Conservation (phyloP, 2,329 filamentous ascomycete species). For the Trichoderma simmonsii region DNA sequence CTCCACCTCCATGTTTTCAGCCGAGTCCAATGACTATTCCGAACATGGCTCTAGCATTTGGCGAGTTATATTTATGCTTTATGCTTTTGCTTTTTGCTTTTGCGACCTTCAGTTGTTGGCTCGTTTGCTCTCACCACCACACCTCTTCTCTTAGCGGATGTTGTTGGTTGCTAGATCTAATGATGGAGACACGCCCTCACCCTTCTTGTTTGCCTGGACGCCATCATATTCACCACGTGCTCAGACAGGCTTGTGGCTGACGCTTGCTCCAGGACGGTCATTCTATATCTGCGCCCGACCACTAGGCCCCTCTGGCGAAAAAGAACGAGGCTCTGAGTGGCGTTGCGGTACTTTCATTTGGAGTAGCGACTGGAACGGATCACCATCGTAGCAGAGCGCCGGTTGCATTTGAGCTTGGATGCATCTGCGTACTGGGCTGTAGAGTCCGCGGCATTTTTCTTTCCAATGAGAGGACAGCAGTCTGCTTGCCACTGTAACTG, state of each 20-base stretch:
- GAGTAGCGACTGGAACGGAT: slow-evolving; percentile 56
- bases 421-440: background rate
- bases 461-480: background rate
- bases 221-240: background rate
- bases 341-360: slow-evolving; percentile 81
- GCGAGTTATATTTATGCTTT: background rate
- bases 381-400: slow-evolving; percentile 12
- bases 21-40: background rate
- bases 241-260: slow-evolving; percentile 21
- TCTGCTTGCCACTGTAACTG: background rate
- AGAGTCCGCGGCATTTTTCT: background rate
- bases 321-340: slow-evolving; percentile 83
- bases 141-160: background rate
- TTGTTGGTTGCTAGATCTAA: background rate
- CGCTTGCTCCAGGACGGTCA: slow-evolving; percentile 46
- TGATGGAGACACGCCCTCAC: slow-evolving; percentile 1
- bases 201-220: background rate
- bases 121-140: background rate
- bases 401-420: background rate
- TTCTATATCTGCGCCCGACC: slow-evolving; percentile 68
- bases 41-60: background rate
- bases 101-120: background rate
- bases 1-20: background rate
- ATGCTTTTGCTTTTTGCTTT: background rate
- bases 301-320: slow-evolving; percentile 78